Percentiles rank a stretch among this genome's conserved stretches.
Conservation (phyloP, 106 monocot genomes). For the Allium cepa region DNA sequence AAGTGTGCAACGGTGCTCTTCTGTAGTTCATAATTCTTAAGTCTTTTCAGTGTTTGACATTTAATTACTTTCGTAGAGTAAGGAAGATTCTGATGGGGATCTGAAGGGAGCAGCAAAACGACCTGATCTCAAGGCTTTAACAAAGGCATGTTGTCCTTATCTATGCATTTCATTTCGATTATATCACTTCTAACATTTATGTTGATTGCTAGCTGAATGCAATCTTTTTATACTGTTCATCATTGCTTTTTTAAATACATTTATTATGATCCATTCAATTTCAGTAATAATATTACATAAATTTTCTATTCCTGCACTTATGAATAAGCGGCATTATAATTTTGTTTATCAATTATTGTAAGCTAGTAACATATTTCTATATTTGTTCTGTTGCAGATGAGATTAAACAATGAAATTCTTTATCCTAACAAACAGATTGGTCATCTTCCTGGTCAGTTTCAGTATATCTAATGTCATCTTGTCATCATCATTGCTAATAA, state of each 20-base stretch:
- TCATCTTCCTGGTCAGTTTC: not conserved
- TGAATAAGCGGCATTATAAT: not conserved
- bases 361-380: not conserved
- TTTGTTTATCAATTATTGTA: not conserved
- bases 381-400: not conserved
- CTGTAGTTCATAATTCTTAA: too few species aligned
- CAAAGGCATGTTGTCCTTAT: conserved; percentile 12
- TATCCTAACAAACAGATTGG: not conserved
- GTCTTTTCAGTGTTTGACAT: too few species aligned
- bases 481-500: too few species aligned
- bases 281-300: not conserved
- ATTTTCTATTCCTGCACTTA: not conserved
- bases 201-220: not conserved
- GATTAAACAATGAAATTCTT: not conserved
- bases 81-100: conserved; percentile 1
- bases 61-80: not conserved
- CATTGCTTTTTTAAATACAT: not conserved
- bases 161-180: not conserved
- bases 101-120: conserved; percentile 37
- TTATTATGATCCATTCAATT: not conserved
- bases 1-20: too few species aligned
- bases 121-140: conserved; percentile 59
- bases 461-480: too few species aligned
- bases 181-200: not conserved
- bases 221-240: not conserved